phyloP scores from a whole-genome alignment of 2,329 filamentous ascomycete genomes.

The Verticillium klebahnii region DNA sequence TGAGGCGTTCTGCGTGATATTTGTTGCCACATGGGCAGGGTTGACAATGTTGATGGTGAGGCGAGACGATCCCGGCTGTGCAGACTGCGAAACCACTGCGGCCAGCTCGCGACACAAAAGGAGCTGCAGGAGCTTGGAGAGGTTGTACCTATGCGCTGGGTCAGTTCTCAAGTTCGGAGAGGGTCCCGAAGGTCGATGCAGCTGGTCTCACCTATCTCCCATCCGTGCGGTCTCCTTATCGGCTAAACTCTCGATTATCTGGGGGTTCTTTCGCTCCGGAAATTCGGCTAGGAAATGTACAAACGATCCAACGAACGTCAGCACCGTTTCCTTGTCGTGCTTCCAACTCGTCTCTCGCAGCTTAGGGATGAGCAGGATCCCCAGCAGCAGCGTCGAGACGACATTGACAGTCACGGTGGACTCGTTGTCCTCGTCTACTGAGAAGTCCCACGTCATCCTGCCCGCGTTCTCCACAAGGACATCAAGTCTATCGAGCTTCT shows the following conservation, averaged over 20 bases:
- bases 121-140: conserved; percentile 5
- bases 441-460: conserved; percentile 4
- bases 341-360: conserved; percentile 2
- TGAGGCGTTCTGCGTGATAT: neutral
- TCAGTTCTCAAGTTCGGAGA: too few species aligned
- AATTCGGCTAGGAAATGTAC: conserved; percentile 9
- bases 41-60: neutral
- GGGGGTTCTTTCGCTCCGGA: neutral
- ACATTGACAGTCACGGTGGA: conserved; percentile 39
- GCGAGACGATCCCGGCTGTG: neutral
- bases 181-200: too few species aligned
- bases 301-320: neutral
- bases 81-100: neutral
- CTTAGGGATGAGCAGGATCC: conserved; percentile 34
- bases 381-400: conserved; percentile 37
- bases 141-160: neutral
- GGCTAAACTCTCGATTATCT: too few species aligned
- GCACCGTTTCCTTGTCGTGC: conserved; percentile 15
- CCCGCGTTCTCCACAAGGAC: conserved; percentile 31
- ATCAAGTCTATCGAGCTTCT: conserved; percentile 29
- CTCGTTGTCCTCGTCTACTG: conserved; percentile 32
- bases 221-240: too few species aligned
- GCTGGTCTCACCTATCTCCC: too few species aligned
- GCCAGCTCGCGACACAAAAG: conserved; percentile 2
- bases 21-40: neutral